Evolutionary conservation across 176 grass and related monocot genomes (phyloP).

Genomic region (Eremochloa ophiuroides): DNA sequence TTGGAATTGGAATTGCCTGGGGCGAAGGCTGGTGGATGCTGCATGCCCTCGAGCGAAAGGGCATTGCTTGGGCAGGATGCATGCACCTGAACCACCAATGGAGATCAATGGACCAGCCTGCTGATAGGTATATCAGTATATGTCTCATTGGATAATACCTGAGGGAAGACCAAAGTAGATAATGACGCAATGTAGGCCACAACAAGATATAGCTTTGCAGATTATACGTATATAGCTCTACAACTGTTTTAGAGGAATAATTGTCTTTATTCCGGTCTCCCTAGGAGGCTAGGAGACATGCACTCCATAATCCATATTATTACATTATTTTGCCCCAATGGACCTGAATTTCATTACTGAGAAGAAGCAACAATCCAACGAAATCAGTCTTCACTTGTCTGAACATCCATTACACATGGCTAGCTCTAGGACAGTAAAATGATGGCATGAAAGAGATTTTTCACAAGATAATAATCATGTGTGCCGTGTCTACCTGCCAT

Average conservation of each 20-base stretch:
- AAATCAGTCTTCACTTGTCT: not conserved
- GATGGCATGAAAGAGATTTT: not conserved
- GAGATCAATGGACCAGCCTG: constrained; percentile 1
- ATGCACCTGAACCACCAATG: constrained; percentile 41
- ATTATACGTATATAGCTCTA: not conserved
- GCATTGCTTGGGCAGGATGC: constrained; percentile 34
- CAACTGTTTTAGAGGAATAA: not conserved
- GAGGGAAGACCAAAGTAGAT: not conserved
- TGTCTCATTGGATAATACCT: not conserved
- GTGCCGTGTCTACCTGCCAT: not conserved
- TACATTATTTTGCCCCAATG: not conserved
- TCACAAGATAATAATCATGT: not conserved
- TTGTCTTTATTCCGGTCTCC: not conserved
- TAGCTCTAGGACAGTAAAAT: not conserved
- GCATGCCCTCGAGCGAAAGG: constrained; percentile 1
- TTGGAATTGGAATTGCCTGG: constrained; percentile 10
- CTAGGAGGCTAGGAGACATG: not conserved
- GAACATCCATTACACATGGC: not conserved
- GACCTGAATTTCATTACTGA: not conserved
- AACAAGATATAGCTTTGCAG: not conserved
- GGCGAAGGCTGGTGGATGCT: constrained; percentile 50
- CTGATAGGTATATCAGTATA: not conserved
- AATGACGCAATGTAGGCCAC: not conserved
- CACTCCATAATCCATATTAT: not conserved
- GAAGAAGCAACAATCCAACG: not conserved